Evolutionary conservation across 2,329 filamentous ascomycete species (phyloP).

Genomic region (Zasmidium citrigriseum): DNA sequence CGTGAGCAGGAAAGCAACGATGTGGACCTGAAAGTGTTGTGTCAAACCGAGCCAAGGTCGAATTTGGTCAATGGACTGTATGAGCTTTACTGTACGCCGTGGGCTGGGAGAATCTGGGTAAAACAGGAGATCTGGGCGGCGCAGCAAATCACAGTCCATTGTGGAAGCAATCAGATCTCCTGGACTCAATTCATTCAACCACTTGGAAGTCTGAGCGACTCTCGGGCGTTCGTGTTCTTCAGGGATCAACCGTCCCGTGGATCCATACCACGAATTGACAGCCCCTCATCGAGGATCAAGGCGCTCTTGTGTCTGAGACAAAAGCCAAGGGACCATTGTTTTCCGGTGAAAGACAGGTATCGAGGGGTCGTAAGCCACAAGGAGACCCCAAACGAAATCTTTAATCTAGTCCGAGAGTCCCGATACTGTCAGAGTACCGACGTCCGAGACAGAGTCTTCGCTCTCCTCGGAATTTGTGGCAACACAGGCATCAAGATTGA

Average conservation of each 20-base stretch:
- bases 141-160: neutral
- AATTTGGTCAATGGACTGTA: neutral
- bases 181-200: neutral
- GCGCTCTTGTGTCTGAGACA: neutral
- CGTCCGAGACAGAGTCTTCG: neutral
- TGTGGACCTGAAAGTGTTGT: too few species aligned
- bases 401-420: neutral
- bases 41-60: neutral
- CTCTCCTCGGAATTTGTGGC: neutral
- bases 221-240: too few species aligned
- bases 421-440: neutral
- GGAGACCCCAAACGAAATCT: neutral
- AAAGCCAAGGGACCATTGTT: too few species aligned
- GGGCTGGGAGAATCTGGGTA: neutral
- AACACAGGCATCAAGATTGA: neutral
- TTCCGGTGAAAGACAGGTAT: too few species aligned
- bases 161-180: neutral
- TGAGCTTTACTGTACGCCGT: neutral
- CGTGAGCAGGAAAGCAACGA: neutral
- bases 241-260: too few species aligned
- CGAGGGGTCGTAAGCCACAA: too few species aligned
- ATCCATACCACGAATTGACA: neutral
- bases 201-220: neutral
- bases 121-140: neutral
- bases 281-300: neutral